Evolutionary conservation across 495 filamentous ascomycete species (phyloP), one percentile per base, ranked within the genome.

Genomic region (Talaromyces trachyspermus): DNA sequence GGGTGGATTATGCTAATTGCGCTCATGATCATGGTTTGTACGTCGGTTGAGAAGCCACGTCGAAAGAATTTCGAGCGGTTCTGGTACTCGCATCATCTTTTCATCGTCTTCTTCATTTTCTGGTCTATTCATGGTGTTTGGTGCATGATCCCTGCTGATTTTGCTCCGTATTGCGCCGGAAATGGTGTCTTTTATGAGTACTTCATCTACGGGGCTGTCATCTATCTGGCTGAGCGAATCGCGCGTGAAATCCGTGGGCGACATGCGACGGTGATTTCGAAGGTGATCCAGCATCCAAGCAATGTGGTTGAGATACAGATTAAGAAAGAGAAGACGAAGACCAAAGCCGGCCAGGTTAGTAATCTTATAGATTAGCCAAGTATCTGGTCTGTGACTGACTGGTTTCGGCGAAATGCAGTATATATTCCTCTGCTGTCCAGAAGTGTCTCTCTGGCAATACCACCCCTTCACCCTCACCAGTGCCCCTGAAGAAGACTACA

Each of bases 251-350:
- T 86, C 43, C 78, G 83, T 42, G 83, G 84, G 40, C 72, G 76
- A 32, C 81, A 86, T 67, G 83, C 81, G 69, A 86, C 85, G 5
- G 85, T 81, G 59, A 84, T 89, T 52, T 86, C 82, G 32, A 88
- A 88, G 61, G 85, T 89, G 58, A 81, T 89, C 52, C 84, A 88
- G 61, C 85, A 89, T 64, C 85, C 85, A 5, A 85, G 84, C 65
- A 85, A 86, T 53, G 86, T 90, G 15, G 78, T 84, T 55, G 86
- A 90, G 56, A 86, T 90, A 43, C 86, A 89, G 61, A 86, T 90
- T 63, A 88, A 88, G 73, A 89, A 88, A 56, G 83, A 85, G 55
- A 70, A 81, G 62, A 85, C 83, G 24, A 84, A 80, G 66, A 81
- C 83, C n/a, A 75, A 75, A 48, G 84, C 85, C 42, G 86, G 86